Percentiles rank a stretch among this genome's conserved stretches.
These are phyloP conservation scores for Tilletia horrida DNA, from an alignment of 1,284 basidiomycete species.

Conservation along the genomic window DNA sequence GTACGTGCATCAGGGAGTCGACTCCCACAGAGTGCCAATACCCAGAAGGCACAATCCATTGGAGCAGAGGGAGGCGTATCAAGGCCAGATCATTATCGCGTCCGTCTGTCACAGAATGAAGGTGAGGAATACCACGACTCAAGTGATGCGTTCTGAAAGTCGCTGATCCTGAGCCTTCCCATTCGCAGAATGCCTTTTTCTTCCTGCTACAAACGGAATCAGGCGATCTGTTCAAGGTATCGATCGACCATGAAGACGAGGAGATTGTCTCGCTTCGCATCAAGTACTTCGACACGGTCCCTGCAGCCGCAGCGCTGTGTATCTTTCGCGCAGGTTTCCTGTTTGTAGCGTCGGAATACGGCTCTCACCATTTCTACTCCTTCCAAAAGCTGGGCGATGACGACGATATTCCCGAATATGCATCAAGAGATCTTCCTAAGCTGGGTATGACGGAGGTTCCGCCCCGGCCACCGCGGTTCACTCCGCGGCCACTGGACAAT, in stretches of 20 bases:
- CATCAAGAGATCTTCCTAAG: constrained; percentile 39
- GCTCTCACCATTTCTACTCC: constrained; percentile 48
- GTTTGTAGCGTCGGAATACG: constrained; percentile 49
- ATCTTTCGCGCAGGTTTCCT: constrained; percentile 54
- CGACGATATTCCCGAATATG: constrained; percentile 48
- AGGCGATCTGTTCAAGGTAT: constrained; percentile 54
- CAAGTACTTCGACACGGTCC: constrained; percentile 55
- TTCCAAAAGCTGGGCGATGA: constrained; percentile 55
- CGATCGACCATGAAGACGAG: constrained; percentile 53
- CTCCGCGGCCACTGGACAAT: constrained; percentile 49
- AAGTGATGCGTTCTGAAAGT: not conserved
- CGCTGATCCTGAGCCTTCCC: not conserved
- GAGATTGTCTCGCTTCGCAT: constrained; percentile 47
- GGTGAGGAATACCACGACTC: constrained; percentile 4
- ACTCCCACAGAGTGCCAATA: constrained; percentile 53
- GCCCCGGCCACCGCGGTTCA: constrained; percentile 41
- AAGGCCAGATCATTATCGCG: constrained; percentile 47
- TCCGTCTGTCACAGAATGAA: constrained; percentile 54
- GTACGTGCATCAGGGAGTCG: constrained; percentile 51
- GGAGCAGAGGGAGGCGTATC: constrained; percentile 30
- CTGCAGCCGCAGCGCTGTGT: constrained; percentile 42
- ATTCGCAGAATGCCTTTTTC: constrained; percentile 44
- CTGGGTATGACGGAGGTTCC: constrained; percentile 32
- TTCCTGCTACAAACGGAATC: constrained; percentile 51
- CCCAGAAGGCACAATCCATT: constrained; percentile 45